Evolutionary conservation across 2,329 filamentous ascomycete genomes (phyloP), one percentile per base, ranked within the genome.

Genomic region (Fusarium napiforme): DNA sequence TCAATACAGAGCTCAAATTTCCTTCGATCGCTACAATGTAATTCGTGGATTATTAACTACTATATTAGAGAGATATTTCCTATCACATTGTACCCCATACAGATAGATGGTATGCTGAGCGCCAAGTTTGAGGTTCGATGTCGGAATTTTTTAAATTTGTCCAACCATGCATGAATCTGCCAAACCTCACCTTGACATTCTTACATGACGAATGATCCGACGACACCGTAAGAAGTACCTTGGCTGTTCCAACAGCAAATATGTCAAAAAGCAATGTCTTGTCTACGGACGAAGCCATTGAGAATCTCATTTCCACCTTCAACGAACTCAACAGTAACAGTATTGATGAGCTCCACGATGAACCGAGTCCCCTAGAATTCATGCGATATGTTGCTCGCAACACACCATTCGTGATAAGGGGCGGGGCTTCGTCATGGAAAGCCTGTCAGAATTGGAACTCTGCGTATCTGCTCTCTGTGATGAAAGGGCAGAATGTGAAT

Each of bases 351-450:
- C 85, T 95, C 6, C 47, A 84, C 19, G 84, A 88, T 46, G 89
- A 92, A 55, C 93, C 93, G 8, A 93, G 91, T 34, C 88, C 93
- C 1, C 87, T 96, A 10, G 92, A 95, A 78, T 96, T 96, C 79
- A 92, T 95, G 90, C 89, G 92, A 77, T 92, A 90, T 81, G 93
- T 95, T 26, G 87, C 92, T 21, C 87, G 85, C 40, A 96, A 96
- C 79, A 88, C 90, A 2, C 93, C 93, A 0, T 95, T 96, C 75
- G 88, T 96, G 6, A 84, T 95, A 34, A 87, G 92, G 42, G 83
- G 86, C 14, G 92, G 87, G 7, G 92, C 92, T 3, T 78, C 78
- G 2, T 81, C 86, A 40, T 96, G 93, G 92, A 83, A 84, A 43
- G 92, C 93, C 0, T 85, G 85, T 7, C 84, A 82, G 62, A 84